phyloP scores from a whole-genome alignment of 129 eudicot species.

The Rutidosis leptorrhynchoides region DNA sequence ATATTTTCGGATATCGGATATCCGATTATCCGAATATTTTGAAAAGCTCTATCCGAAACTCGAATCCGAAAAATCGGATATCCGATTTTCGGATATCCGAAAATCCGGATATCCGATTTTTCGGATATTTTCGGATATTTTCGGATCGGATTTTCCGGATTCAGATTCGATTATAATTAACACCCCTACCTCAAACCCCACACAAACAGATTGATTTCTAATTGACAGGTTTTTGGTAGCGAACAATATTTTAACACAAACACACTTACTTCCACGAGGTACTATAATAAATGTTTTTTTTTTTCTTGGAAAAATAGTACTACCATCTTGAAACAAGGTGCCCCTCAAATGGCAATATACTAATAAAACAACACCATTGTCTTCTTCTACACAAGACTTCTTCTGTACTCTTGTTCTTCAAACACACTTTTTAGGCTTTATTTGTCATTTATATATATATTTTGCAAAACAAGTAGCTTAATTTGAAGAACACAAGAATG shows the following conservation, averaged over 20 bases:
- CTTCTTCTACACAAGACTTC: conserved; percentile 34
- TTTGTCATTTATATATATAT: background rate
- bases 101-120: too few species aligned
- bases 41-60: too few species aligned
- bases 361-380: conserved; percentile 20
- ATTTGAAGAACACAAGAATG: conserved; percentile 35
- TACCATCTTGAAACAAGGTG: conserved; percentile 24
- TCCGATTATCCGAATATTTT: too few species aligned
- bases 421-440: conserved; percentile 18
- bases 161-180: too few species aligned
- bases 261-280: conserved; percentile 35
- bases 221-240: background rate
- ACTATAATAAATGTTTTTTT: conserved; percentile 13
- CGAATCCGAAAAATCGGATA: too few species aligned
- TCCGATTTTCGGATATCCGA: too few species aligned
- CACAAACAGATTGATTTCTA: too few species aligned
- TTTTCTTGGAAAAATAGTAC: conserved; percentile 6
- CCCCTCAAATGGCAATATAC: conserved; percentile 27
- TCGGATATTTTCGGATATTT: too few species aligned
- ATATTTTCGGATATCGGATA: too few species aligned
- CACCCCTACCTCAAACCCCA: too few species aligned
- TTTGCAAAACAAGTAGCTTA: conserved; percentile 9
- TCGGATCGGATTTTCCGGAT: too few species aligned
- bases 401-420: conserved; percentile 26
- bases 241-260: conserved; percentile 9